Conservation (phyloP, 2,329 filamentous ascomycete genomes). For the Scedosporium apiospermum region DNA sequence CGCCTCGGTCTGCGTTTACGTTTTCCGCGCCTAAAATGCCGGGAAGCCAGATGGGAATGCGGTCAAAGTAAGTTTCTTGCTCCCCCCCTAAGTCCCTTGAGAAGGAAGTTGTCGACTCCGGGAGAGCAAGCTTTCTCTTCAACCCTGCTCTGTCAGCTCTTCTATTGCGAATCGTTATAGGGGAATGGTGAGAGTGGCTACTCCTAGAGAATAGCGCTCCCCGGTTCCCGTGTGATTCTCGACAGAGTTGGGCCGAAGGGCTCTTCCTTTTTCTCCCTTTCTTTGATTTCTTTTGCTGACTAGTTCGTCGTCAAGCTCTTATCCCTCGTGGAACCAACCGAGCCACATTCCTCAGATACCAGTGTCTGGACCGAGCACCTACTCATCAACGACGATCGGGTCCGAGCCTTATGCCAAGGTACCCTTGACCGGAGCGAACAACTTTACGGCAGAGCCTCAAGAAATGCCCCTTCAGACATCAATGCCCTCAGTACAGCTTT, state of each 20-base stretch:
- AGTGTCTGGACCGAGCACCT: conserved; percentile 32
- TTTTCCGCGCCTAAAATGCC: conserved; percentile 49
- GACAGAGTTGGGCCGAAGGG: too few species aligned
- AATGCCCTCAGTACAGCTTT: conserved; percentile 40
- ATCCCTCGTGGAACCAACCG: conserved; percentile 44
- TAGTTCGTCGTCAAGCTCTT: conserved; percentile 32
- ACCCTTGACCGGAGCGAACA: conserved; percentile 36
- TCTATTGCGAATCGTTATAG: too few species aligned
- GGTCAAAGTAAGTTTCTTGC: conserved; percentile 45
- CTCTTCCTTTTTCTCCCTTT: too few species aligned
- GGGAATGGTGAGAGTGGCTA: too few species aligned
- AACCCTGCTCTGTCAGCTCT: not conserved
- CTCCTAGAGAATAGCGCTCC: too few species aligned
- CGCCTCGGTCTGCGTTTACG: conserved; percentile 47
- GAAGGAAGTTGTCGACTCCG: not conserved
- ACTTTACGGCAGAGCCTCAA: conserved; percentile 40
- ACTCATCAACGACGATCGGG: conserved; percentile 41
- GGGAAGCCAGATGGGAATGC: conserved; percentile 42
- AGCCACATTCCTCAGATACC: conserved; percentile 39
- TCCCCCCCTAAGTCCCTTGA: not conserved
- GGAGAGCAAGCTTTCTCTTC: not conserved
- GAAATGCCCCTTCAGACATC: conserved; percentile 39
- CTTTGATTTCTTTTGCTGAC: not conserved
- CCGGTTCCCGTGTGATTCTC: too few species aligned
- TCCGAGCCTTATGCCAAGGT: conserved; percentile 44